phyloP scores from a whole-genome alignment of 345 rosid genomes.

The Brassica cretica region DNA sequence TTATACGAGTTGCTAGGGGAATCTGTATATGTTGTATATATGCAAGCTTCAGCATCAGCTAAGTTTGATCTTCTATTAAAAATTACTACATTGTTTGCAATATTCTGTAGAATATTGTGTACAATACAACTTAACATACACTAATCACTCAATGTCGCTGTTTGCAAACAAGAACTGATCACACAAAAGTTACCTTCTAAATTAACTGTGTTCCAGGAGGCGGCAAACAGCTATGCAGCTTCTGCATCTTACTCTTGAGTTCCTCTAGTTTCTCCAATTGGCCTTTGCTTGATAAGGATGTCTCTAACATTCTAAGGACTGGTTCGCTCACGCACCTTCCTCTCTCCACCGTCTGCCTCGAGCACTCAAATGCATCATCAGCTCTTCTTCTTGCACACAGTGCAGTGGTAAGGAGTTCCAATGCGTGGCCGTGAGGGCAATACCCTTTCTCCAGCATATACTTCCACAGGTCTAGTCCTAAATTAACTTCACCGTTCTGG shows the following conservation, averaged over 20 bases:
- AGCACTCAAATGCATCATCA: conserved; percentile 70
- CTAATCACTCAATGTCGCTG: background rate
- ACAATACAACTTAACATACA: background rate
- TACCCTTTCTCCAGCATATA: conserved; percentile 49
- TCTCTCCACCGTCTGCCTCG: conserved; percentile 62
- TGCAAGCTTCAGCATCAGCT: background rate
- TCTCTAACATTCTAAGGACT: conserved; percentile 53
- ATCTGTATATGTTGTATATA: conserved; percentile 34
- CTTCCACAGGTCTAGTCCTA: conserved; percentile 65
- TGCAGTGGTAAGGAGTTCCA: conserved; percentile 52
- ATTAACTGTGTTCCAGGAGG: conserved; percentile 36
- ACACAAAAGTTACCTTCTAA: conserved; percentile 7
- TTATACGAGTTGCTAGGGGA: conserved; percentile 24
- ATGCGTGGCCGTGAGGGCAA: conserved; percentile 63
- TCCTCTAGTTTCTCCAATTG: conserved; percentile 38
- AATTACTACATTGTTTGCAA: background rate
- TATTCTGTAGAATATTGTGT: background rate
- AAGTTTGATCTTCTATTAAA: background rate
- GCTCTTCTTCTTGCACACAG: conserved; percentile 61
- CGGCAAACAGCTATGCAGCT: conserved; percentile 56
- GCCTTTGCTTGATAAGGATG: conserved; percentile 42
- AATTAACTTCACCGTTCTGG: conserved; percentile 51
- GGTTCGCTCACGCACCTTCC: conserved; percentile 68
- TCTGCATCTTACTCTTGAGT: conserved; percentile 54
- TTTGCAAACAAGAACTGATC: conserved; percentile 9